phyloP scores from a whole-genome alignment of 345 rosid genomes.

The Erodium maritimum region DNA sequence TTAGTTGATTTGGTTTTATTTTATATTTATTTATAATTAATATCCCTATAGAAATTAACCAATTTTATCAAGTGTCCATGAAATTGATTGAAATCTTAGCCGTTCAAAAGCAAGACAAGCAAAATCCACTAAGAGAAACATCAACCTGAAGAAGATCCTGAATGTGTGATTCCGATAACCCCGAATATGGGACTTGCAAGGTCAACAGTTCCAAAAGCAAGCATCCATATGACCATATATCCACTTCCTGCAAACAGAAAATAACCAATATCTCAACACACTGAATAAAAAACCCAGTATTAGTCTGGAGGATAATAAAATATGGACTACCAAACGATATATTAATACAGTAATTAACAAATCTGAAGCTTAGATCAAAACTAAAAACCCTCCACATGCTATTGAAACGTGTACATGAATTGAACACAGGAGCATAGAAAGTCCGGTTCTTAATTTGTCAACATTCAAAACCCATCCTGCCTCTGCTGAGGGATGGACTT shows the following conservation, averaged over 20 bases:
- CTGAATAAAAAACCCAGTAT: background rate
- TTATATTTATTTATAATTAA: too few relatives aligned
- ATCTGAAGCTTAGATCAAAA: too few relatives aligned
- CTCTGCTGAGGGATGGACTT: too few relatives aligned
- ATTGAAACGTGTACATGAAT: too few relatives aligned
- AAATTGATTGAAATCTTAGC: background rate
- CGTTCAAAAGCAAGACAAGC: background rate
- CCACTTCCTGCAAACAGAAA: constrained; percentile 62
- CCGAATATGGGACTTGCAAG: constrained; percentile 59
- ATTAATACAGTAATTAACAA: too few relatives aligned
- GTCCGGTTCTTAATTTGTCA: too few relatives aligned
- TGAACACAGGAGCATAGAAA: too few relatives aligned
- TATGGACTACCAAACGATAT: background rate
- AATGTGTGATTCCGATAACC: constrained; percentile 43
- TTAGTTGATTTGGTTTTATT: too few relatives aligned
- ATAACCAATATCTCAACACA: background rate
- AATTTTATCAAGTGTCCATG: background rate
- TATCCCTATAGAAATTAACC: too few relatives aligned
- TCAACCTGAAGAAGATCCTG: constrained; percentile 67
- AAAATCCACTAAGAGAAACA: background rate
- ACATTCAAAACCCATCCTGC: too few relatives aligned
- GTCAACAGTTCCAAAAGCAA: constrained; percentile 76
- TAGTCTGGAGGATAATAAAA: background rate
- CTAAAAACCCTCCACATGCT: too few relatives aligned
- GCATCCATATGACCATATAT: constrained; percentile 96